A percentile compares a stretch with the other conserved stretches of the same genome.
Evolutionary conservation across 345 rosid genomes (phyloP).

Genomic region (Eucalyptus erythrocorys): DNA sequence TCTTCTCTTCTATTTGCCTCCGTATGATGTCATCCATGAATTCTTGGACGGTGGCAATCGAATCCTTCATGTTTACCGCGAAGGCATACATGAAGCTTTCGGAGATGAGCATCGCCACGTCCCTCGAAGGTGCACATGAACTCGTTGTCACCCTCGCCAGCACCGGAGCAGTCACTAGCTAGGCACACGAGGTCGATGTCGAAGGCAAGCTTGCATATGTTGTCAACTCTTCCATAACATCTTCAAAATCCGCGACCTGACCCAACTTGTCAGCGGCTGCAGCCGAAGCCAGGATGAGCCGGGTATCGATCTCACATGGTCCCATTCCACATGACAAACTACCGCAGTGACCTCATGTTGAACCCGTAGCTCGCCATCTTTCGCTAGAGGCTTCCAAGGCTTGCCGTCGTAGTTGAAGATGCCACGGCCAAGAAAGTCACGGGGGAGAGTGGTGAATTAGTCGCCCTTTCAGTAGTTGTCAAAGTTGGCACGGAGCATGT

Average conservation of each 20-base stretch:
- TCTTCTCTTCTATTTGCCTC: background rate
- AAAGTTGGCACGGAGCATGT: background rate
- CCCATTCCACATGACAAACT: conserved; percentile 9
- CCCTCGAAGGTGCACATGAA: conserved; percentile 4
- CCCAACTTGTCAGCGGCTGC: background rate
- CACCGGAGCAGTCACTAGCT: background rate
- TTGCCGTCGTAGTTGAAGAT: conserved; percentile 28
- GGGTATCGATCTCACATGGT: conserved; percentile 1
- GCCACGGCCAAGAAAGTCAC: conserved; percentile 22
- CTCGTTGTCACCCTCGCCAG: background rate
- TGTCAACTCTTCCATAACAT: conserved; percentile 13
- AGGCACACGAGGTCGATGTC: conserved; percentile 19
- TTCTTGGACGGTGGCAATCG: background rate
- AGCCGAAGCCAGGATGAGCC: conserved; percentile 6
- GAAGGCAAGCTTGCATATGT: conserved; percentile 28
- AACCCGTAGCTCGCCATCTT: conserved; percentile 27
- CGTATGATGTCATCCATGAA: background rate
- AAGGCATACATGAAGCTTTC: background rate
- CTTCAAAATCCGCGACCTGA: conserved; percentile 13
- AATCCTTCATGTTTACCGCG: background rate
- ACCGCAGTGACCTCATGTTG: conserved; percentile 14
- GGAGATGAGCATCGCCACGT: background rate
- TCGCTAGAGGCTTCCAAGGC: conserved; percentile 20
- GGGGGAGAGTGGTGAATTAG: background rate
- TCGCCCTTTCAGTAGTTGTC: conserved; percentile 22